phyloP scores from a whole-genome alignment of 768 basidiomycete species.

The Bullera alba region DNA sequence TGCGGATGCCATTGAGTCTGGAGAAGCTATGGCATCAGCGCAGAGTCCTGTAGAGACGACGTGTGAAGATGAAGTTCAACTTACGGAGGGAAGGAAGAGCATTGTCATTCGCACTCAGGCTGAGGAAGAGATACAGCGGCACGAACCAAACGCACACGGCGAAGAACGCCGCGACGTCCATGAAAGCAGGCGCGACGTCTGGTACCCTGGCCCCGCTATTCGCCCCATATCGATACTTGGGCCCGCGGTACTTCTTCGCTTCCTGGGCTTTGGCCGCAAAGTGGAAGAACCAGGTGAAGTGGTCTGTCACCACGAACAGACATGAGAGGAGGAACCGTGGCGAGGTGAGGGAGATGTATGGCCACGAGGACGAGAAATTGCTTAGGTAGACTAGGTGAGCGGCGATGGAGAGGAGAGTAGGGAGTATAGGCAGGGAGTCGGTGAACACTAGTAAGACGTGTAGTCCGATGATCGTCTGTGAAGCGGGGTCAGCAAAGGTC shows the following conservation, averaged over 20 bases:
- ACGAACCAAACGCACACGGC: conserved; percentile 53
- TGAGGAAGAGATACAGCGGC: conserved; percentile 89
- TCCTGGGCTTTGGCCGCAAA: conserved; percentile 56
- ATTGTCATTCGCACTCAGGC: conserved; percentile 93
- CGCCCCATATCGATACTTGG: conserved; percentile 31
- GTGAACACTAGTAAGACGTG: conserved; percentile 70
- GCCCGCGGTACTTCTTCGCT: conserved; percentile 22
- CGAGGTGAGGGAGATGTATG: conserved; percentile 83
- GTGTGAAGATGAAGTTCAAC: neutral
- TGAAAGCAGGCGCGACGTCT: conserved; percentile 43
- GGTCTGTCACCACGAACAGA: conserved; percentile 73
- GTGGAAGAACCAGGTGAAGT: conserved; percentile 95
- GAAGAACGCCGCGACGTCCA: conserved; percentile 53
- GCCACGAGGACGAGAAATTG: conserved; percentile 87
- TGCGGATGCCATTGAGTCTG: neutral
- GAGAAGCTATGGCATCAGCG: too few species aligned
- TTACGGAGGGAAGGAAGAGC: conserved; percentile 59
- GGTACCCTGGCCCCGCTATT: too few species aligned
- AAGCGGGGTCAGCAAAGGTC: conserved; percentile 5
- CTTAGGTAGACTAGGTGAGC: conserved; percentile 86
- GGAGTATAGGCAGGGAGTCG: conserved; percentile 71
- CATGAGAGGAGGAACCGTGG: conserved; percentile 78
- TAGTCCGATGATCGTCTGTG: conserved; percentile 66
- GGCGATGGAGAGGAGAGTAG: conserved; percentile 67
- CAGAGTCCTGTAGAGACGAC: neutral